These are phyloP conservation scores for Candida manassasensis DNA, from an alignment of 805 yeast species.

Conservation along the genomic window DNA sequence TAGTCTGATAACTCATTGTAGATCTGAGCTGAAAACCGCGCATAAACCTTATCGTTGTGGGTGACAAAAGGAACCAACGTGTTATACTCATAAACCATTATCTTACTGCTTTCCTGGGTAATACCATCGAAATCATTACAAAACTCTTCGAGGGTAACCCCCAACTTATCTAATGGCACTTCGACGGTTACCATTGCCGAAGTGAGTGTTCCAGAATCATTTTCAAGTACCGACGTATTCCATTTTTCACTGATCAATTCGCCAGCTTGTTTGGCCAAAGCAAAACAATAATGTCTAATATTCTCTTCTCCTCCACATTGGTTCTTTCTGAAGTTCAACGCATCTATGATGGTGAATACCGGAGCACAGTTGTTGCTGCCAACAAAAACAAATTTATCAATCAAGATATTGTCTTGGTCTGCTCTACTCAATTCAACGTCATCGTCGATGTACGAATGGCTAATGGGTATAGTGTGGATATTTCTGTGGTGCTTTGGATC, in stretches of 20 bases:
- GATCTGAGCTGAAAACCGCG: constrained; percentile 56
- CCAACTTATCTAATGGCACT: constrained; percentile 24
- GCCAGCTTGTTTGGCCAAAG: constrained; percentile 43
- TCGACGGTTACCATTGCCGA: constrained; percentile 43
- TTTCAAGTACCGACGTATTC: constrained; percentile 35
- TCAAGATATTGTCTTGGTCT: constrained; percentile 22
- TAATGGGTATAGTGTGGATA: constrained; percentile 56
- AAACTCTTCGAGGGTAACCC: constrained; percentile 9
- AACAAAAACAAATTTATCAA: constrained; percentile 44
- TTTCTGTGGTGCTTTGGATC: constrained; percentile 44
- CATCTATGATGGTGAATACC: constrained; percentile 39
- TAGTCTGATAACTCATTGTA: constrained; percentile 57
- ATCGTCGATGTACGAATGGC: constrained; percentile 42
- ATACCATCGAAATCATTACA: constrained; percentile 5
- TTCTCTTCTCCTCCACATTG: constrained; percentile 58
- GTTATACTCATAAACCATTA: constrained; percentile 21
- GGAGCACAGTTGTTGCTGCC: constrained; percentile 50
- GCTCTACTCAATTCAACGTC: constrained; percentile 18
- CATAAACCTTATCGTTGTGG: constrained; percentile 29
- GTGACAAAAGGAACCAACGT: constrained; percentile 41
- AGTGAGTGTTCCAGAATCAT: constrained; percentile 17
- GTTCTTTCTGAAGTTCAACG: constrained; percentile 48
- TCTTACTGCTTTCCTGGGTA: constrained; percentile 5
- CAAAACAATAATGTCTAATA: constrained; percentile 44
- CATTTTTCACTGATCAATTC: constrained; percentile 32